Evolutionary conservation across 2,329 filamentous ascomycete genomes (phyloP), one percentile per base, ranked within the genome.

Genomic region (Colletotrichum sojae): DNA sequence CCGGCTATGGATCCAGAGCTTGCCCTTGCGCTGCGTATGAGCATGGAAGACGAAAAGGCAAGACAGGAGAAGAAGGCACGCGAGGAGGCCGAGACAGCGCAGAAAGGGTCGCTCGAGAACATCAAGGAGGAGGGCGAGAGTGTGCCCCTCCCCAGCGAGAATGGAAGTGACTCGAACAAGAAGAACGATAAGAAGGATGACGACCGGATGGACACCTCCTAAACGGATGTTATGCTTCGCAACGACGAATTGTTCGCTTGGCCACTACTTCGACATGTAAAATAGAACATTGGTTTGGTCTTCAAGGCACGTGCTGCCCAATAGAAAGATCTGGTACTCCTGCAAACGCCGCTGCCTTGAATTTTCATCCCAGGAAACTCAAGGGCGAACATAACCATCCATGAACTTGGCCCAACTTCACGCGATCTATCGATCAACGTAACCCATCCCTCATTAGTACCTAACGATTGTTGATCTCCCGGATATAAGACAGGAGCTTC

Each of bases 1-100:
- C 95, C 95, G 15, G 92, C 91, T 62, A 88, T 95, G 76, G 96
- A 99, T 78, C 96, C 96, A 4, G 96, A 99, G 81, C 85, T 99
- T 77, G 96, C 96, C 22, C 89, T 99, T 74, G 96, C 96, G 60
- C 85, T 99, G 78, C 91, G 96, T 72, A 97, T 99, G 94, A 97
- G 94, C 81, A 94, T 97, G 89, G 96, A 99, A 80, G 96, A 99
- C 79, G 96, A 99, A 83, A 97, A 97, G 84, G 95, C 95, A 71
- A 87, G 96, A 76, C 91, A 97, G 82, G 95, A 97, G 80, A 94
- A 94, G 83, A 90, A 92, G 77, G 93, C 92, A 75, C 90, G 91
- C 75, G 90, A 94, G 72, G 91, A 93, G 74, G 91, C 93, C 74
- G 88, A 90, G 73, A 88, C 89, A 51, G 88, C 92, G 62, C 89